phyloP scores from a whole-genome alignment of 768 basidiomycete genomes.

The Xanthoconium purpureum region DNA sequence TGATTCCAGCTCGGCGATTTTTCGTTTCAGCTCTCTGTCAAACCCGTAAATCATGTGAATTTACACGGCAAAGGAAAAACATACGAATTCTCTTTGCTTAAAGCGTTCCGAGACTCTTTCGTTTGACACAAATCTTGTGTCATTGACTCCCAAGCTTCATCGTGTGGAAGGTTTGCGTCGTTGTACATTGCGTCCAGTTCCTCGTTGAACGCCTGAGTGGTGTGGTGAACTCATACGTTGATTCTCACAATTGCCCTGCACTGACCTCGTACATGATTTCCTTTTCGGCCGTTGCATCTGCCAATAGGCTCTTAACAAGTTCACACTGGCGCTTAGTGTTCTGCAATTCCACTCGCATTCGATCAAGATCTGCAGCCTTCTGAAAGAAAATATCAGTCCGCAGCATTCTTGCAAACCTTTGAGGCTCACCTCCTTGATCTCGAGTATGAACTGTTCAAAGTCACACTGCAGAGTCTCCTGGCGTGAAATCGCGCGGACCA shows the following conservation, averaged over 20 bases:
- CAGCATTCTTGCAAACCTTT: neutral
- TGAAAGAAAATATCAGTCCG: slow-evolving; percentile 26
- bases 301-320: slow-evolving; percentile 71
- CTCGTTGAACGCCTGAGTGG: slow-evolving; percentile 81
- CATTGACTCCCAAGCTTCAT: slow-evolving; percentile 82
- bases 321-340: slow-evolving; percentile 72
- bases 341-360: slow-evolving; percentile 60
- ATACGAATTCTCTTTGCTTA: slow-evolving; percentile 78
- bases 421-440: slow-evolving; percentile 56
- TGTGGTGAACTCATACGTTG: neutral
- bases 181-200: slow-evolving; percentile 91
- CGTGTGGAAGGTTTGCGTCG: slow-evolving; percentile 75
- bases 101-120: slow-evolving; percentile 72
- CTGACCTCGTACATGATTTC: slow-evolving; percentile 90
- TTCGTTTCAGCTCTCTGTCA: slow-evolving; percentile 63
- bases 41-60: slow-evolving; percentile 4
- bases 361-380: slow-evolving; percentile 64
- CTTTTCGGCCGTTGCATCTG: slow-evolving; percentile 80
- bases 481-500: slow-evolving; percentile 48
- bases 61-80: slow-evolving; percentile 27
- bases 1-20: slow-evolving; percentile 64
- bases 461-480: slow-evolving; percentile 56
- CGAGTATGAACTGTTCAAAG: slow-evolving; percentile 46
- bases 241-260: neutral
- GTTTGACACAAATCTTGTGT: slow-evolving; percentile 66